A percentile compares a stretch with the other conserved stretches of the same genome.
Conservation (phyloP, 192 early-diverging fungal genomes). For the Podila epicladia region DNA sequence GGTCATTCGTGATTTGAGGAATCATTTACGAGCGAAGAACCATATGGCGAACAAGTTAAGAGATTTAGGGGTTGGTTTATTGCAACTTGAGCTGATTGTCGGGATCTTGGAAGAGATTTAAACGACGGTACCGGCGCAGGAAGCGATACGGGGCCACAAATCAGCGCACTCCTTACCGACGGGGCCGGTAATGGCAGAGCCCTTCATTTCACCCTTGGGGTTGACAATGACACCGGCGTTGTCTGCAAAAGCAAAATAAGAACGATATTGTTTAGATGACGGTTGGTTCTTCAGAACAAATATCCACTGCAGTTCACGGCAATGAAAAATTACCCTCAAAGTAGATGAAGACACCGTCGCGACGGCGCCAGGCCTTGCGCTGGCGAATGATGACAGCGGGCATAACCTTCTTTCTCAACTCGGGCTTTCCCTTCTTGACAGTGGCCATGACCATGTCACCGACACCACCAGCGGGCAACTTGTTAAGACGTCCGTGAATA, state of each 20-base stretch:
- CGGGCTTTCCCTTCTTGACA: conserved; percentile 99
- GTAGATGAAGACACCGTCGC: conserved; percentile 99
- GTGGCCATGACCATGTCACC: conserved; percentile 99
- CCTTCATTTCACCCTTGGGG: conserved; percentile 99
- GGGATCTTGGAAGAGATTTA: conserved; percentile 24
- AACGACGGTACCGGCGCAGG: conserved; percentile 85
- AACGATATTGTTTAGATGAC: not conserved
- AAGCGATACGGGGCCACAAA: conserved; percentile 99
- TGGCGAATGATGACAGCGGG: conserved; percentile 99
- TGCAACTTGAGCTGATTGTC: conserved; percentile 51
- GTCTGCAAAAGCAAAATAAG: conserved; percentile 62
- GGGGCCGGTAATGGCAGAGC: conserved; percentile 99
- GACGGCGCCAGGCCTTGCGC: conserved; percentile 98
- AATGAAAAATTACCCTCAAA: conserved; percentile 75
- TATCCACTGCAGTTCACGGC: not conserved
- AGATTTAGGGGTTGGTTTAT: conserved; percentile 34
- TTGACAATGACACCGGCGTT: conserved; percentile 99
- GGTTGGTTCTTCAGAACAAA: not conserved
- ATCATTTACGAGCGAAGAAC: not conserved
- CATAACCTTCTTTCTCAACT: conserved; percentile 99
- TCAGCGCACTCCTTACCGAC: conserved; percentile 99
- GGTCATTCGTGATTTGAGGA: not conserved
- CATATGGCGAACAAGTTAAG: not conserved
- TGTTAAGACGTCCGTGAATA: conserved; percentile 95
- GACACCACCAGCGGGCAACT: conserved; percentile 96